These are phyloP conservation scores for Phenoliferia sp. DNA, from an alignment of 1,284 basidiomycete species.

Conservation along the genomic window DNA sequence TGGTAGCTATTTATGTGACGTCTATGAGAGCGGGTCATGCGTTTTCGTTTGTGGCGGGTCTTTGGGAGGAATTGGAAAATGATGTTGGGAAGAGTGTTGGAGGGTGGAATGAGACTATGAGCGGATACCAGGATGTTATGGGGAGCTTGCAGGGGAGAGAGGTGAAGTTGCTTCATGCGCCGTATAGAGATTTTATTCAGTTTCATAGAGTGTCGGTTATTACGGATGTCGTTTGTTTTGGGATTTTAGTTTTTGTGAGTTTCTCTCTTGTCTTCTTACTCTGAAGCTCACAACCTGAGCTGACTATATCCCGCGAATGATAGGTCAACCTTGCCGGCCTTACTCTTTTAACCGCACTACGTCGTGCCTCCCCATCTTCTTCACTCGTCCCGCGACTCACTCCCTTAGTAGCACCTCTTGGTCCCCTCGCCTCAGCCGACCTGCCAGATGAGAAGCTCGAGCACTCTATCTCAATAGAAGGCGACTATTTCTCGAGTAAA, in stretches of 20 bases:
- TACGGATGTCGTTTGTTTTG: background rate
- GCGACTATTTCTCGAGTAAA: background rate
- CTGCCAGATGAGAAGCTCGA: background rate
- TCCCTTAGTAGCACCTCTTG: constrained; percentile 1
- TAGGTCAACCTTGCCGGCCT: constrained; percentile 4
- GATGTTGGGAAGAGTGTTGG: background rate
- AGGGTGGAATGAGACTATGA: background rate
- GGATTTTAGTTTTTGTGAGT: background rate
- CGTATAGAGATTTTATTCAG: background rate
- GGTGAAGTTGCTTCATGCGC: background rate
- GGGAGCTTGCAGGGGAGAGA: background rate
- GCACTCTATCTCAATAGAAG: background rate
- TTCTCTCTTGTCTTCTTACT: background rate
- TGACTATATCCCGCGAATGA: too few relatives aligned
- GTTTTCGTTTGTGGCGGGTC: too few relatives aligned
- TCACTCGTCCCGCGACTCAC: background rate
- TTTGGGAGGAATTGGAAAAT: too few relatives aligned
- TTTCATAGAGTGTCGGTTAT: background rate
- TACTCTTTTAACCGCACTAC: background rate
- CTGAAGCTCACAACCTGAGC: background rate
- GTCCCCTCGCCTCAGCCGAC: background rate
- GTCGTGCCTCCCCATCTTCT: background rate
- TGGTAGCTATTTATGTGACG: too few relatives aligned
- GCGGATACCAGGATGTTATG: background rate
- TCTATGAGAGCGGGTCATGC: too few relatives aligned